phyloP scores from a whole-genome alignment of 345 rosid genomes.

The Syzygium aqueum region DNA sequence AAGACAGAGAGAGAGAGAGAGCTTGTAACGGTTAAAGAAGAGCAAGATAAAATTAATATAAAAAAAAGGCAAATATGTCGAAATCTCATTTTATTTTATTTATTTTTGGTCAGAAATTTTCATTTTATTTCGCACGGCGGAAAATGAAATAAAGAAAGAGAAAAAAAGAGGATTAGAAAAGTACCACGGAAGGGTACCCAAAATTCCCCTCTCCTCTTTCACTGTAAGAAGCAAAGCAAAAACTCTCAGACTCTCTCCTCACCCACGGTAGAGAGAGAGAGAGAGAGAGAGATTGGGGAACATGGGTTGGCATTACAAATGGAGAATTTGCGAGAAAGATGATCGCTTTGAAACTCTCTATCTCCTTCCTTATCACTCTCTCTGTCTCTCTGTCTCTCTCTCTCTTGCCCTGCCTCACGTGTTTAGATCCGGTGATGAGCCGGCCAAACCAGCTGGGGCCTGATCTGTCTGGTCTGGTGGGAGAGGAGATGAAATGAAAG shows the following conservation, averaged over 20 bases:
- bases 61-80: neutral
- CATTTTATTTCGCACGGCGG: neutral
- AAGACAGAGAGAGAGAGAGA: neutral
- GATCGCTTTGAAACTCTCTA: neutral
- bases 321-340: neutral
- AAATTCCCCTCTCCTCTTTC: neutral
- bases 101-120: no score
- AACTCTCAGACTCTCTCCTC: neutral
- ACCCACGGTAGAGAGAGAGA: neutral
- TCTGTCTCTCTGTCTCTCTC: neutral
- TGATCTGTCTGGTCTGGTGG: neutral
- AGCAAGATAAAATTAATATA: neutral
- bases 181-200: conserved; percentile 23
- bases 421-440: neutral
- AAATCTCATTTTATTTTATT: neutral
- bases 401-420: neutral
- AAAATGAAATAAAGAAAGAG: neutral
- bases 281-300: neutral
- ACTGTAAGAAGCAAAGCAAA: neutral
- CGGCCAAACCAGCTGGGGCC: neutral
- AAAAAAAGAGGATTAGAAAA: neutral
- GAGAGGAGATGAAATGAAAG: neutral
- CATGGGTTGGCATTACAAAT: neutral
- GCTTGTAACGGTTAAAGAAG: neutral
- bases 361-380: neutral